phyloP scores from a whole-genome alignment of 2,329 filamentous ascomycete species.

The Harringtonia aguacate region DNA sequence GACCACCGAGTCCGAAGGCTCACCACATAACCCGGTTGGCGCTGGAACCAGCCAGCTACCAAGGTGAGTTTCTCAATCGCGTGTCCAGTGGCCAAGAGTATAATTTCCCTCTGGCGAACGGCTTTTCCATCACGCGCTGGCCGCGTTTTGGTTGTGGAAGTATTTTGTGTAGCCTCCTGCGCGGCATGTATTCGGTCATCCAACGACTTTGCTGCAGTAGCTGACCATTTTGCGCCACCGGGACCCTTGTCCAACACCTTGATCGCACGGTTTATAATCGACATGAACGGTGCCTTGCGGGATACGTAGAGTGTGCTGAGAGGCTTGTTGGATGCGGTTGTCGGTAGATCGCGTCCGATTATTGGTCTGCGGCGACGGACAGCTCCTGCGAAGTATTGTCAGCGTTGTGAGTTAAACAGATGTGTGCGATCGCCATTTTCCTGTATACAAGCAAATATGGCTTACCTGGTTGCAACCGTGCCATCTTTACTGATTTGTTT shows the following conservation, averaged over 20 bases:
- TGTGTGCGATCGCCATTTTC: not conserved
- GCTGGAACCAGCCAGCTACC: constrained; percentile 54
- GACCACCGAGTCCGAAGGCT: constrained; percentile 51
- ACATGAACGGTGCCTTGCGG: constrained; percentile 54
- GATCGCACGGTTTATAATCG: constrained; percentile 53
- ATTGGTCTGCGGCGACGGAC: constrained; percentile 3
- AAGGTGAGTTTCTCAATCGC: constrained; percentile 54
- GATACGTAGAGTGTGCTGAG: constrained; percentile 48
- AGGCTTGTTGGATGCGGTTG: not conserved
- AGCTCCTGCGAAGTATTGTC: too few species aligned
- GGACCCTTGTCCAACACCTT: constrained; percentile 48
- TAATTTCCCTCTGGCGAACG: constrained; percentile 23
- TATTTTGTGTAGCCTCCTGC: constrained; percentile 10
- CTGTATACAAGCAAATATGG: not conserved
- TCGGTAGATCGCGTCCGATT: constrained; percentile 1
- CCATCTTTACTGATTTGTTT: too few species aligned
- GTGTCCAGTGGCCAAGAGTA: constrained; percentile 45
- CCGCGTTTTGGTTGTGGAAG: constrained; percentile 10
- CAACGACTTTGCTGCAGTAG: constrained; percentile 32
- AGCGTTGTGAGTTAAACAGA: too few species aligned
- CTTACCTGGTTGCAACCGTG: not conserved
- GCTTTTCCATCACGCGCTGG: constrained; percentile 18
- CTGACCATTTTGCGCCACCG: constrained; percentile 32
- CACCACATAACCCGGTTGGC: constrained; percentile 47
- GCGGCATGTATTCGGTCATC: constrained; percentile 34